Conservation (phyloP, 2,329 filamentous ascomycete species). For the Diplodia seriata region DNA sequence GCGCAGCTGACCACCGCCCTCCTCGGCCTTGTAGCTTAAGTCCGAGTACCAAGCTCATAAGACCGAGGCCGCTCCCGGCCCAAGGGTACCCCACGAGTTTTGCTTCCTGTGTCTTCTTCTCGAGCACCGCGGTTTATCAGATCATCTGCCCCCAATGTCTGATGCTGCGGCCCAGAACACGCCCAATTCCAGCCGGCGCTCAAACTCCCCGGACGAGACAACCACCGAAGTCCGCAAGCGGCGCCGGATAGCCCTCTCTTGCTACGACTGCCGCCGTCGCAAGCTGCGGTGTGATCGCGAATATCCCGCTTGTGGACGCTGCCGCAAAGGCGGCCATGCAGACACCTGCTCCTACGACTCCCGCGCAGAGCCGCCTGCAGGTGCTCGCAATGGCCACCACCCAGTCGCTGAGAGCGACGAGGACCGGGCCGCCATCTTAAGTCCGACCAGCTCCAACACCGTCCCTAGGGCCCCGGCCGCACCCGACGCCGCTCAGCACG, state of each 20-base stretch:
- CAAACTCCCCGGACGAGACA: constrained; percentile 21
- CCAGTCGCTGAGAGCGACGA: constrained; percentile 33
- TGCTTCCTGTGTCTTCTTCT: constrained; percentile 12
- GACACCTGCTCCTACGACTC: constrained; percentile 52
- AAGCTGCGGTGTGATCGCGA: constrained; percentile 57
- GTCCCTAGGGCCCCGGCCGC: constrained; percentile 25
- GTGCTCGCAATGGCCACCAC: constrained; percentile 15
- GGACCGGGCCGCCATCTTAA: constrained; percentile 23
- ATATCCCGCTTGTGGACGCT: constrained; percentile 54
- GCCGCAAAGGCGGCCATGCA: constrained; percentile 52
- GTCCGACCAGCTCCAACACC: constrained; percentile 30
- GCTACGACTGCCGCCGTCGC: constrained; percentile 55
- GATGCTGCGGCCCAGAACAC: constrained; percentile 12
- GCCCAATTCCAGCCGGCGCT: constrained; percentile 30
- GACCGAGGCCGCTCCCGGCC: background rate
- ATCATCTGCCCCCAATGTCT: constrained; percentile 22
- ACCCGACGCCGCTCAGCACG: background rate
- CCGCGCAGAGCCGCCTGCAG: constrained; percentile 37
- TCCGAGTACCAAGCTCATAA: background rate
- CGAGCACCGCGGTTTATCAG: constrained; percentile 20
- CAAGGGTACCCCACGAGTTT: constrained; percentile 11
- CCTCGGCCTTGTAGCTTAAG: background rate
- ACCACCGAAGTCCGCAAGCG: constrained; percentile 44
- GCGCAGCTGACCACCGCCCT: background rate
- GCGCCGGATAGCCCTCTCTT: constrained; percentile 54